phyloP scores from a whole-genome alignment of 2,329 filamentous ascomycete species.

The Paracoccidioides lutzii region DNA sequence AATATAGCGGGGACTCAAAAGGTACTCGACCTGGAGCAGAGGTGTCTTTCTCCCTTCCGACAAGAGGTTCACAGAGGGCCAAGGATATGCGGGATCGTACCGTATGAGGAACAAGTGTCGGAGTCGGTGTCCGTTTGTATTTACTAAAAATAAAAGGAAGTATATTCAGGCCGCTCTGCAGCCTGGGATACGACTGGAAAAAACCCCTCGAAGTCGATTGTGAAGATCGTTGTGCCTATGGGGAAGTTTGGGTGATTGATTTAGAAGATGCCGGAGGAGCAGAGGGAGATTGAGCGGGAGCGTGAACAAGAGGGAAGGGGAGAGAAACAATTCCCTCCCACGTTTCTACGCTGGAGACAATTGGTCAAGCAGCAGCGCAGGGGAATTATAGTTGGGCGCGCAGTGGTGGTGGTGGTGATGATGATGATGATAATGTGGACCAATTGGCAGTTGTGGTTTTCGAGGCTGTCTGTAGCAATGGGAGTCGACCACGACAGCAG shows the following conservation, averaged over 20 bases:
- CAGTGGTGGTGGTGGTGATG: neutral
- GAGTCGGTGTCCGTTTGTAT: neutral
- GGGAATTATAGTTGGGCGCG: neutral
- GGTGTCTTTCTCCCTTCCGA: neutral
- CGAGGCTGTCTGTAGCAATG: neutral
- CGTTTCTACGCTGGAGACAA: neutral
- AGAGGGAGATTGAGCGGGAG: too few relatives aligned
- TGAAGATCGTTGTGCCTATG: neutral
- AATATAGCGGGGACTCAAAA: neutral
- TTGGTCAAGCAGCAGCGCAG: neutral
- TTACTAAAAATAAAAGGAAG: neutral
- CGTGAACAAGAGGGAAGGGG: neutral
- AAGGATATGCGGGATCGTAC: neutral
- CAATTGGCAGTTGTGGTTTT: neutral
- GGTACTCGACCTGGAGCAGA: neutral
- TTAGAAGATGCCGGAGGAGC: neutral
- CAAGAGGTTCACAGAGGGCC: neutral
- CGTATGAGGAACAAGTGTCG: neutral
- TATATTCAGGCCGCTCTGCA: slow-evolving; percentile 7
- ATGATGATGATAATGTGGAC: neutral
- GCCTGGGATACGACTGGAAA: neutral
- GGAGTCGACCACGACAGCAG: slow-evolving; percentile 5
- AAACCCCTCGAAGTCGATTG: neutral
- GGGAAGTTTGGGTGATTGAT: neutral
- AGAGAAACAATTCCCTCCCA: neutral